Evolutionary conservation across 257 asterid genomes (phyloP), one percentile per base, ranked within the genome.

Genomic region (Solanum lignicaule): DNA sequence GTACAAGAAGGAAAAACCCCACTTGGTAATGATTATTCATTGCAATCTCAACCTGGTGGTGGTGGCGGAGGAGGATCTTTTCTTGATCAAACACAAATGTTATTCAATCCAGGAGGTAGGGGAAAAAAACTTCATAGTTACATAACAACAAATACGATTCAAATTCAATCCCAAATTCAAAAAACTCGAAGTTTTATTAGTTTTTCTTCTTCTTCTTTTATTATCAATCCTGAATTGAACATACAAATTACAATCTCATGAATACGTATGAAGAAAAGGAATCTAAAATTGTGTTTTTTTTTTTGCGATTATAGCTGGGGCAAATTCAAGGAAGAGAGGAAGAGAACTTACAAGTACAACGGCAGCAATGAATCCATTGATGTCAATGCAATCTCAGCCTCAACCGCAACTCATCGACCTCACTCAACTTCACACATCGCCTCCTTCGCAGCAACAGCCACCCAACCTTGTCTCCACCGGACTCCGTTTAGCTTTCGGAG

Each of bases 401-500:
- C 85, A 81, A 81, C 66, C 83, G 6, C 89, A 90, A 60, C 83
- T 91, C 12, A 84, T 91, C 35, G 92, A 89, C 88, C 91, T 90
- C 73, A 48, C 90, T 78, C 91, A 89, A 69, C 91, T 89, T 32
- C 90, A 87, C 14, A 62, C 90, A 9, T 86, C 88, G 31, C 73
- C 88, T 29, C 29, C 68, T 27, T 79, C 39, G 2, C 85, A 79
- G 66, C 85, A 74, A 36, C 83, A 27, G 2, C 91, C 86, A 13
- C 90, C 86, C 7, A 88, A 91, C 75, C 90, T 86, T 15, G 92
- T 91, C 13, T 89, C 91, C 66, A 91, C 93, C 33, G 92, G 94
- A 58, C 94, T 92, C 23, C 91, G 91, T 35, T 74, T 92, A 41
- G 87, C 93, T 14, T 91, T 89, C 13, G 92, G 91, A 7, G 91